Percentiles rank a stretch among this genome's conserved stretches.
These are phyloP conservation scores for Fusarium sp. DNA, from an alignment of 2,329 filamentous ascomycete genomes.

Conservation along the genomic window DNA sequence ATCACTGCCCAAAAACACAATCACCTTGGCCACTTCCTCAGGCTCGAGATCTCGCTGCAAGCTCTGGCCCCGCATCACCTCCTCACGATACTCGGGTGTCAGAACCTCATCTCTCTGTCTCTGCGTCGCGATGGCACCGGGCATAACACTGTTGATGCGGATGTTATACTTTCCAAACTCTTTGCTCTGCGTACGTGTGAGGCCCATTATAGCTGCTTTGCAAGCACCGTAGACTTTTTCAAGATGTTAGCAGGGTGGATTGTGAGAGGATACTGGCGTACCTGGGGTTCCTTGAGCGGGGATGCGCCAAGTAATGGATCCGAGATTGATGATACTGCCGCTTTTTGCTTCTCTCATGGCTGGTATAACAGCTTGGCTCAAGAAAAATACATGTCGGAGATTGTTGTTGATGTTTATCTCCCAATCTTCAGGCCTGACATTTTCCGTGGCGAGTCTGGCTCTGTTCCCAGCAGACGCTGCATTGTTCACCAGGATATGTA, in stretches of 20 bases:
- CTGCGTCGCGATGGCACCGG: slow-evolving; percentile 59
- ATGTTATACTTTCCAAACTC: slow-evolving; percentile 62
- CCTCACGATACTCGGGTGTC: slow-evolving; percentile 54
- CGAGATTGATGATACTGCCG: slow-evolving; percentile 67
- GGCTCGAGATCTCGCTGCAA: slow-evolving; percentile 55
- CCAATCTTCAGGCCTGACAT: slow-evolving; percentile 56
- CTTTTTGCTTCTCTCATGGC: slow-evolving; percentile 59
- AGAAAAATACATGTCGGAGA: slow-evolving; percentile 65
- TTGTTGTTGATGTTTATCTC: slow-evolving; percentile 58
- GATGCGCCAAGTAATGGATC: slow-evolving; percentile 60
- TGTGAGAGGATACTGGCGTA: background rate
- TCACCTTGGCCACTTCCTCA: slow-evolving; percentile 58
- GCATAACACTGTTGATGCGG: slow-evolving; percentile 62
- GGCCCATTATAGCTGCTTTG: slow-evolving; percentile 66
- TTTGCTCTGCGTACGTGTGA: slow-evolving; percentile 65
- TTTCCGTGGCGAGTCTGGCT: slow-evolving; percentile 44
- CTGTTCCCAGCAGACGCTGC: slow-evolving; percentile 62
- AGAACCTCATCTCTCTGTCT: slow-evolving; percentile 57
- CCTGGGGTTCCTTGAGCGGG: slow-evolving; percentile 55
- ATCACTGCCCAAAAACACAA: slow-evolving; percentile 58
- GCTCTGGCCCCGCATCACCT: slow-evolving; percentile 54
- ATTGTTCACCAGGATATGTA: slow-evolving; percentile 89
- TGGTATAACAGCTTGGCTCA: slow-evolving; percentile 76
- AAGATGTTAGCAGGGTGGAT: background rate
- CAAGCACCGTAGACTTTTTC: slow-evolving; percentile 57